Conservation (phyloP, 2,329 filamentous ascomycete species). For the Pseudomassariella vexata region DNA sequence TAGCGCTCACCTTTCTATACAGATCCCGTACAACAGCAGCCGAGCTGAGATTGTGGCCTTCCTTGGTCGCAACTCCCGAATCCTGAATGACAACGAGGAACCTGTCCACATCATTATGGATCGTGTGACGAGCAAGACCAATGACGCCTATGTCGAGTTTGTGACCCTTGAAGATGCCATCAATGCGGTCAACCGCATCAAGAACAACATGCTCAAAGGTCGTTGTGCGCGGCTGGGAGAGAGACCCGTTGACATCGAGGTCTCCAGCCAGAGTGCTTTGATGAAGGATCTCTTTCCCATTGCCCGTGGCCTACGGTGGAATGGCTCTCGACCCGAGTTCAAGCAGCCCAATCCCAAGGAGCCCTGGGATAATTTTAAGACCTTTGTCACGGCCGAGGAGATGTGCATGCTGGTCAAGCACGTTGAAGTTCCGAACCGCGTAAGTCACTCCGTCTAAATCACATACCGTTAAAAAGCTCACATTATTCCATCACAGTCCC, state of each 20-base stretch:
- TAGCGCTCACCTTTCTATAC: conserved; percentile 1
- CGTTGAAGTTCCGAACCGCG: conserved; percentile 55
- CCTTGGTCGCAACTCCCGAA: conserved; percentile 33
- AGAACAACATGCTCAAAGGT: conserved; percentile 14
- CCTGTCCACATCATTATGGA: conserved; percentile 45
- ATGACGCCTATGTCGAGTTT: conserved; percentile 40
- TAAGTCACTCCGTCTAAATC: conserved; percentile 33
- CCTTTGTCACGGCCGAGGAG: conserved; percentile 58
- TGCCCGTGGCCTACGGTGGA: conserved; percentile 51
- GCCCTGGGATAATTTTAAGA: conserved; percentile 49
- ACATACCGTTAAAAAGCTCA: no score
- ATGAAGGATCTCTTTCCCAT: conserved; percentile 60
- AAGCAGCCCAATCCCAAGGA: conserved; percentile 25
- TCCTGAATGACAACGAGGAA: conserved; percentile 33
- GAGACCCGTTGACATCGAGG: conserved; percentile 49
- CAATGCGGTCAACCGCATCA: conserved; percentile 43
- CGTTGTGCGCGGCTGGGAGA: conserved; percentile 48
- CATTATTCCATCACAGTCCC: no score
- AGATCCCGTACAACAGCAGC: conserved; percentile 37
- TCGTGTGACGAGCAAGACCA: conserved; percentile 37
- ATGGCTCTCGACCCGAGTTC: conserved; percentile 37
- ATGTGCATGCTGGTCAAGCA: conserved; percentile 60
- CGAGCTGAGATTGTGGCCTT: conserved; percentile 37
- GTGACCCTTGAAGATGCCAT: conserved; percentile 43
- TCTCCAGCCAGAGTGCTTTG: conserved; percentile 49